Base-by-base conservation (phyloP, 1,284 basidiomycete species). In the Puccinia polysora region DNA sequence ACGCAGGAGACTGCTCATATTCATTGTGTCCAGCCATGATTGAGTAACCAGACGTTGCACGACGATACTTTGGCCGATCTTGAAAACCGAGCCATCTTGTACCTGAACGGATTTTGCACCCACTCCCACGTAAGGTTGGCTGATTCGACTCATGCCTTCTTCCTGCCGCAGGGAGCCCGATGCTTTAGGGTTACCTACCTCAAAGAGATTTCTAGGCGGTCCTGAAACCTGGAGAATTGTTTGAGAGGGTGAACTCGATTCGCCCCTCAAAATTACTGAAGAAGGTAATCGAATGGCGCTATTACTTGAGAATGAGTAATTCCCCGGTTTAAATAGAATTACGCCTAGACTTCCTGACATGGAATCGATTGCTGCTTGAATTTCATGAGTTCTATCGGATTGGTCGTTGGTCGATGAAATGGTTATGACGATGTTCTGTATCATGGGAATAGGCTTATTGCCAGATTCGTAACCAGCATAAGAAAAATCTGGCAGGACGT, bases 1-100 rank as follows among this genome's bases (percentile, higher is more conserved):
- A 25, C 68, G 56, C 23, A 52, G 28, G 12, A 70, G 38, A 10
- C 4, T 50, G n/a, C 45, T 47, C 68, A 70, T 70, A 4, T 53
- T 36, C 68, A 70, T 70, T 12, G 30, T 45, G 20, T 59, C 45
- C n/a, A 70, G 47, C 68, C 68, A 70, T 59, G 68, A 38, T 52
- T 58, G 23, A 20, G 56, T 70, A 14, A 70, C 68, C 2, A 52
- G 43, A 25, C 68, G 58, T 18, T 70, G 43, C 3, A 70, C 12
- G 20, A 34, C 58, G 30, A 70, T 62, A 53, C 68, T 70, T 59
- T 70, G 68, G 12, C 68, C 68, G n/a, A 70, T 38, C 45, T 62
- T 60, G 20, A 60, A 70, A 3, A 36, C 36, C 25, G 30, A 38
- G 8, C 34, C 68, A 25, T 70, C 20, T 34, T 62, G 32, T 10